phyloP scores from a whole-genome alignment of 2,329 filamentous ascomycete species.

The Mariannaea sp. region DNA sequence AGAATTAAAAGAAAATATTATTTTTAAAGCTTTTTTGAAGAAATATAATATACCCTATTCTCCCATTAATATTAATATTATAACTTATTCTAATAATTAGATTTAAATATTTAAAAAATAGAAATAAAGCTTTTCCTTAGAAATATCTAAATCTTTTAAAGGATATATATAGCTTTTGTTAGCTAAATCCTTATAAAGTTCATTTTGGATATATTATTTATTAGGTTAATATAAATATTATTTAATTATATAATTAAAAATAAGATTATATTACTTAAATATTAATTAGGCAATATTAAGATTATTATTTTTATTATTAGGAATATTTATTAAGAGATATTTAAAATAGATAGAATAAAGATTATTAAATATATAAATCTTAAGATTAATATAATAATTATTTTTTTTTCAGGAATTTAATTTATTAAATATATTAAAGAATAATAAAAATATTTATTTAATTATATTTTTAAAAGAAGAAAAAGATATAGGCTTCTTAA shows the following conservation, averaged over 20 bases:
- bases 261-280: neutral
- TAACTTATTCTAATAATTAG: neutral
- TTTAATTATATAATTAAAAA: neutral
- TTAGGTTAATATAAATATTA: neutral
- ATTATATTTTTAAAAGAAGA: no score
- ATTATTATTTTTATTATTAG: neutral
- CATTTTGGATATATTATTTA: neutral
- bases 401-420: no score
- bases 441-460: no score
- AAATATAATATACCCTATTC: neutral
- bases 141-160: neutral
- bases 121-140: neutral
- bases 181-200: neutral
- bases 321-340: neutral
- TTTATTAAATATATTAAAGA: no score
- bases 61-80: neutral
- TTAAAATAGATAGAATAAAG: neutral
- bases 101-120: neutral
- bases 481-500: no score
- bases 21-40: neutral
- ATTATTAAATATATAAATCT: neutral
- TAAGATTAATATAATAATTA: no score
- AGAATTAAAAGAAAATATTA: neutral
- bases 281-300: neutral
- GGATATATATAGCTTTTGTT: neutral